Conservation (phyloP, 345 rosid species). For the Laguncularia racemosa region DNA sequence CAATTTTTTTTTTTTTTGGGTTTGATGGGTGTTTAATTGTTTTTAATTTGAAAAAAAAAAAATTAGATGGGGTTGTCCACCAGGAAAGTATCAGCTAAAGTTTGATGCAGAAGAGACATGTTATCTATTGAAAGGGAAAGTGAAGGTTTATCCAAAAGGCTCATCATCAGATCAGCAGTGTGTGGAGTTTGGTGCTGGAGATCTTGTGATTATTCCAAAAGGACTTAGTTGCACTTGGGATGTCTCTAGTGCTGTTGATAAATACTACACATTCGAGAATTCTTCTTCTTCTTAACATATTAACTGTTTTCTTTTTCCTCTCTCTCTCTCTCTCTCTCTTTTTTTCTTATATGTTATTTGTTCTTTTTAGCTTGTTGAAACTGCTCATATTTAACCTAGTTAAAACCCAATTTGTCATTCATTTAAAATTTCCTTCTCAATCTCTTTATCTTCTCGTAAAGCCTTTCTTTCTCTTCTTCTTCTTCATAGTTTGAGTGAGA, state of each 20-base stretch:
- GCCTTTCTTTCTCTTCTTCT: too few relatives aligned
- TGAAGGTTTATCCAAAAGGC: conserved; percentile 59
- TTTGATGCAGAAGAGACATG: conserved; percentile 91
- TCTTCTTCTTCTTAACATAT: conserved; percentile 21
- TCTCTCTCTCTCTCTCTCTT: conserved; percentile 1
- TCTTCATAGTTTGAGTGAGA: too few relatives aligned
- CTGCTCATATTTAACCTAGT: too few relatives aligned
- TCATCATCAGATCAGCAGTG: conserved; percentile 20
- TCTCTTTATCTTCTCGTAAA: too few relatives aligned
- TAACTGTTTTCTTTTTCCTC: too few relatives aligned
- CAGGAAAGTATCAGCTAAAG: conserved; percentile 74
- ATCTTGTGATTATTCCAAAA: conserved; percentile 74
- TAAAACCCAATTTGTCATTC: too few relatives aligned
- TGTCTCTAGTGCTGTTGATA: conserved; percentile 76
- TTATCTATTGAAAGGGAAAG: conserved; percentile 71
- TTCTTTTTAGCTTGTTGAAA: too few relatives aligned
- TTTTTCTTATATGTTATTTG: neutral
- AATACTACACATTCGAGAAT: conserved; percentile 68
- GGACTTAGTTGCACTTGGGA: conserved; percentile 94
- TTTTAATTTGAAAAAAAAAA: neutral
- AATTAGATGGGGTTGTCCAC: conserved; percentile 82
- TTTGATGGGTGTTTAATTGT: neutral
- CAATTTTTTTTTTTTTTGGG: neutral
- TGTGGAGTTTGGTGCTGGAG: conserved; percentile 92
- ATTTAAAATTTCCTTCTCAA: too few relatives aligned